These are phyloP conservation scores for Trametes sp. DNA, from an alignment of 1,284 basidiomycete species.

Conservation along the genomic window DNA sequence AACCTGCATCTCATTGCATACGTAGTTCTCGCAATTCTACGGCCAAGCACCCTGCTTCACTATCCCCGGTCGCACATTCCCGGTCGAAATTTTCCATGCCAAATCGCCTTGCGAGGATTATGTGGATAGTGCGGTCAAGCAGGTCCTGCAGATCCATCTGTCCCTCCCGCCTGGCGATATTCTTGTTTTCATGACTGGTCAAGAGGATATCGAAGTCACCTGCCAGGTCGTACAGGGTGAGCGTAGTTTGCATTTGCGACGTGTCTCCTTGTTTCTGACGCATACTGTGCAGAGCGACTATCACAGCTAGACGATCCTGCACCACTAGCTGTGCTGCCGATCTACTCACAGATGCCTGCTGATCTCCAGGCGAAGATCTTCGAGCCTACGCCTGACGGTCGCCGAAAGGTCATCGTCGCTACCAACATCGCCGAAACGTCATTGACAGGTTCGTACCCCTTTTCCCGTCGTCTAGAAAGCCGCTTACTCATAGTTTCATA, in stretches of 20 bases:
- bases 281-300: constrained; percentile 76
- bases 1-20: too few relatives aligned
- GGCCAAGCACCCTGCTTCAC: constrained; percentile 96
- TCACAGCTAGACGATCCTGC: constrained; percentile 91
- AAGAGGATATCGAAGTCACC: constrained; percentile 98
- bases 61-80: constrained; percentile 98
- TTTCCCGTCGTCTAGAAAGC: background rate
- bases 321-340: constrained; percentile 89
- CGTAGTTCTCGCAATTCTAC: constrained; percentile 92
- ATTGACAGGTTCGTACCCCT: constrained; percentile 72
- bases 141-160: constrained; percentile 95
- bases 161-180: constrained; percentile 96
- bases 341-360: constrained; percentile 99
- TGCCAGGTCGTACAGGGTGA: constrained; percentile 90
- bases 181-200: constrained; percentile 99
- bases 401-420: constrained; percentile 96
- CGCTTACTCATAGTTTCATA: constrained; percentile 34
- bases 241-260: background rate
- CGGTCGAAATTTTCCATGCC: constrained; percentile 94
- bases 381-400: constrained; percentile 91
- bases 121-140: constrained; percentile 97
- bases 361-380: constrained; percentile 99
- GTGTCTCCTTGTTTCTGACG: constrained; percentile 42
- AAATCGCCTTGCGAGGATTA: constrained; percentile 99
- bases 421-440: constrained; percentile 99